Evolutionary conservation across 2,329 filamentous ascomycete species (phyloP).

Genomic region (Teratosphaeriaceae sp.): DNA sequence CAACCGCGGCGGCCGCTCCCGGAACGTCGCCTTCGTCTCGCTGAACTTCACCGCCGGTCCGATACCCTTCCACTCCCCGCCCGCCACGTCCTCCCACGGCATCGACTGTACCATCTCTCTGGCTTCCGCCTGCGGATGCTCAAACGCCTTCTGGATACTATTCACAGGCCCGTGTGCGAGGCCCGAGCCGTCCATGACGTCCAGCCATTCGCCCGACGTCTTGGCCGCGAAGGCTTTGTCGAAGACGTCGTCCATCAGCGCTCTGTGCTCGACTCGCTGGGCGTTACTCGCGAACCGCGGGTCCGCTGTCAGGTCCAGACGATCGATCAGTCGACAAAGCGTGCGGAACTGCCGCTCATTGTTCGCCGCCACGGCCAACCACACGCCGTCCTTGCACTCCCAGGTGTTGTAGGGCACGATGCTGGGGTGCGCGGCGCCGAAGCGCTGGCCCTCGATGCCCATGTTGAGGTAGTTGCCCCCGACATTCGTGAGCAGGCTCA

Average conservation of each 20-base stretch:
- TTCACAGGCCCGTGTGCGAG: slow-evolving; percentile 44
- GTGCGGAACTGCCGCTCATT: no score
- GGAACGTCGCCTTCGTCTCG: slow-evolving; percentile 16
- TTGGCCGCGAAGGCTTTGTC: slow-evolving; percentile 66
- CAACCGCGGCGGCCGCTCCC: slow-evolving; percentile 18
- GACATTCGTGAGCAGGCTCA: slow-evolving; percentile 90
- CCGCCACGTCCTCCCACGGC: slow-evolving; percentile 16
- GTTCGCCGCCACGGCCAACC: slow-evolving; percentile 58
- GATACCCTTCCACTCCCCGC: slow-evolving; percentile 20
- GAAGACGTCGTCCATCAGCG: slow-evolving; percentile 69
- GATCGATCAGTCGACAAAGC: no score
- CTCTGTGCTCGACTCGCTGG: slow-evolving; percentile 60
- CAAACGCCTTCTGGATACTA: slow-evolving; percentile 37
- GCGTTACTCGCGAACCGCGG: slow-evolving; percentile 55
- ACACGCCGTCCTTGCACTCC: slow-evolving; percentile 56
- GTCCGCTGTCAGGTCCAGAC: slow-evolving; percentile 51
- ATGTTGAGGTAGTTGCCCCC: slow-evolving; percentile 87
- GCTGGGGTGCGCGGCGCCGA: slow-evolving; percentile 97
- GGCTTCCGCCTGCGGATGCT: slow-evolving; percentile 39
- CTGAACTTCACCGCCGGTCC: slow-evolving; percentile 22
- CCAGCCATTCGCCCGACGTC: slow-evolving; percentile 84
- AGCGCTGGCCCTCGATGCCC: slow-evolving; percentile 80
- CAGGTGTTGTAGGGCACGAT: slow-evolving; percentile 94
- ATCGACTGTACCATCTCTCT: slow-evolving; percentile 24
- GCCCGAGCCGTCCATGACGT: slow-evolving; percentile 72